Evolutionary conservation across 106 monocot species (phyloP), one percentile per base, ranked within the genome.

Genomic region (Dioscorea dumetorum): DNA sequence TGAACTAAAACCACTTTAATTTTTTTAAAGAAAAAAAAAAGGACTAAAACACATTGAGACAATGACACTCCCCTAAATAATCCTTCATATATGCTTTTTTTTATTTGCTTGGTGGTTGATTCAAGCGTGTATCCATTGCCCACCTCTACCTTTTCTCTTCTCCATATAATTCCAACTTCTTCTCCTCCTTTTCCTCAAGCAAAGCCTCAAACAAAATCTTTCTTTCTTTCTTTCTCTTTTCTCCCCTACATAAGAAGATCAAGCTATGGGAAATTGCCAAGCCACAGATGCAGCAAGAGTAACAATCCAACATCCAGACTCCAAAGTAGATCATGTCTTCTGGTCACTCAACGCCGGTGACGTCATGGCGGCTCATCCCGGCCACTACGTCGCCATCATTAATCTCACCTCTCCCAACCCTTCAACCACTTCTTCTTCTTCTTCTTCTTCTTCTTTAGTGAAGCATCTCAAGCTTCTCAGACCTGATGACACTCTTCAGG

Each of bases 321-420:
- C 80, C 0, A 67, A 41, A 51, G 24, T 78, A 34, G 83, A 84
- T 61, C 60, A 72, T 54, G 72, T 75, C 23, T 81, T 81, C 66
- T 69, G 83, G 74, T 67, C 87, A 2, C 33, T 87, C 20, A 66
- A 22, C 49, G 87, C 87, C 20, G 57, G 72, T 58, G 66, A 77
- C 12, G 81, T 87, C 68, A 87, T 87, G 88, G 77, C 73, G 12
- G 58, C 78, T 15, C 76, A 88, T 57, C 85, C 88, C 17, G 88
- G 88, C 18, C 76, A 85, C 70, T 88, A 82, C 56, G 85, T 88
- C 21, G 87, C 83, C 15, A 60, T 72, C 20, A 57, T 79, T 33
- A 76, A n/a, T n/a, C n/a, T 81, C 16, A 76, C 65, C 53, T 2
- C 70, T 6, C 12, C 14, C 49, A 50, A 50, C 50, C 17, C 64